Evolutionary conservation across 164 flowering plant species (phyloP).

Genomic region (Magnolia changhungtana): DNA sequence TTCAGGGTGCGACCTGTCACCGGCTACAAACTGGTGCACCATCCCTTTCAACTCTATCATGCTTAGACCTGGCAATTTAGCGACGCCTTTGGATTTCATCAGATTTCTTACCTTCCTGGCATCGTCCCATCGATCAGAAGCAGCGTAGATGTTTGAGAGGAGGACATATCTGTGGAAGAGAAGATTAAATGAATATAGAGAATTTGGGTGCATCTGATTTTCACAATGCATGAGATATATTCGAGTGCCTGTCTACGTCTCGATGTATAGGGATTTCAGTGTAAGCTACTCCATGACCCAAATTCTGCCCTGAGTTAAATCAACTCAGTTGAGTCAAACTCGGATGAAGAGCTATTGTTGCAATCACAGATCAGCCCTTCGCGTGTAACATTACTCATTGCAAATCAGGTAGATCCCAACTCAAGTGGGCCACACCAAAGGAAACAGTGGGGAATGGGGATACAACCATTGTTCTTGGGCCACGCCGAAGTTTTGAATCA

Average conservation of each 20-base stretch:
- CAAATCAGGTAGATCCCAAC: no score
- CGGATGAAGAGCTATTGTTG: no score
- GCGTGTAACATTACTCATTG: no score
- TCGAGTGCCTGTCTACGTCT: not conserved
- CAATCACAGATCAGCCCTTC: no score
- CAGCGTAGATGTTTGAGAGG: constrained; percentile 27
- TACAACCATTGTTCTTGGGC: no score
- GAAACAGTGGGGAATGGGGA: no score
- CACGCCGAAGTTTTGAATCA: no score
- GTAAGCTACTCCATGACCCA: no score
- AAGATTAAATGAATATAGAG: not conserved
- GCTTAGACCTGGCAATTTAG: constrained; percentile 24
- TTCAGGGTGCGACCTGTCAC: constrained; percentile 25
- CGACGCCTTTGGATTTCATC: constrained; percentile 21
- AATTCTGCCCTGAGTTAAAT: no score
- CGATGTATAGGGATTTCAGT: not conserved
- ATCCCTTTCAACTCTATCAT: constrained; percentile 31
- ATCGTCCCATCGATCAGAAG: constrained; percentile 26
- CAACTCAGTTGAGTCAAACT: no score
- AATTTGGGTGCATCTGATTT: not conserved
- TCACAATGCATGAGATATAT: not conserved
- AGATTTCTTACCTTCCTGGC: constrained; percentile 18
- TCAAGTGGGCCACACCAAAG: no score
- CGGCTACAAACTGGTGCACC: constrained; percentile 27
- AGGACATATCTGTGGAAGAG: constrained; percentile 24